Evolutionary conservation across 2,329 filamentous ascomycete genomes (phyloP).

Genomic region (Atkinsonella texensis): DNA sequence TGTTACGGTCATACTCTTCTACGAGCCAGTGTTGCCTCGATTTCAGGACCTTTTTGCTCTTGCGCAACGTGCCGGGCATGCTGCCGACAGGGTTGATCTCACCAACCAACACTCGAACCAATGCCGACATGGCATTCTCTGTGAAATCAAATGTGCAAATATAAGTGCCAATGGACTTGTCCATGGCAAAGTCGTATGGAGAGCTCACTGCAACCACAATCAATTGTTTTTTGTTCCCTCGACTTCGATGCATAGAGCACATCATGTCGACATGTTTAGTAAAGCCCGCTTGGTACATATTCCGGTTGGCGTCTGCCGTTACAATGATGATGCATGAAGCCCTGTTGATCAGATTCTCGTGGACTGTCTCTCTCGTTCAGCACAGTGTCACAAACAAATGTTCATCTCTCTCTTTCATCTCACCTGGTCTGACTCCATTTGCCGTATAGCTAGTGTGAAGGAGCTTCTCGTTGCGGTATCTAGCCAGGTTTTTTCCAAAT

Average conservation of each 20-base stretch:
- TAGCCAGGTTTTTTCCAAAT: constrained; percentile 74
- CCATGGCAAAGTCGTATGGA: constrained; percentile 92
- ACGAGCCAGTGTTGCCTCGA: constrained; percentile 94
- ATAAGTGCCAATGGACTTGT: constrained; percentile 81
- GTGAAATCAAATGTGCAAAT: constrained; percentile 96
- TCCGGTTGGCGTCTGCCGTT: constrained; percentile 87
- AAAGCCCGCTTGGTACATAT: constrained; percentile 87
- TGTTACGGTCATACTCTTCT: constrained; percentile 70
- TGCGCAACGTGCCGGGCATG: constrained; percentile 63
- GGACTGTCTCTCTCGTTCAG: constrained; percentile 36
- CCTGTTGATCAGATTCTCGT: constrained; percentile 83
- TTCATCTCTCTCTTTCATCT: constrained; percentile 2
- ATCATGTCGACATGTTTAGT: constrained; percentile 96
- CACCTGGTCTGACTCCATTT: constrained; percentile 71
- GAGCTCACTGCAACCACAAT: constrained; percentile 90
- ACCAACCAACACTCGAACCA: constrained; percentile 75
- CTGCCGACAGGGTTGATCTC: constrained; percentile 50
- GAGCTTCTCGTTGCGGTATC: constrained; percentile 74
- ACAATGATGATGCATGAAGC: constrained; percentile 82
- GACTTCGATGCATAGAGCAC: constrained; percentile 68
- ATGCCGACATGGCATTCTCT: constrained; percentile 74
- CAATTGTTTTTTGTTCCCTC: constrained; percentile 74
- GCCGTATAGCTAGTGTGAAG: constrained; percentile 92
- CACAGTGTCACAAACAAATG: not conserved
- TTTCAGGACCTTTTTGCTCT: constrained; percentile 76